Evolutionary conservation across 441 rosid genomes (phyloP).

Genomic region (Gossypium trilobum): DNA sequence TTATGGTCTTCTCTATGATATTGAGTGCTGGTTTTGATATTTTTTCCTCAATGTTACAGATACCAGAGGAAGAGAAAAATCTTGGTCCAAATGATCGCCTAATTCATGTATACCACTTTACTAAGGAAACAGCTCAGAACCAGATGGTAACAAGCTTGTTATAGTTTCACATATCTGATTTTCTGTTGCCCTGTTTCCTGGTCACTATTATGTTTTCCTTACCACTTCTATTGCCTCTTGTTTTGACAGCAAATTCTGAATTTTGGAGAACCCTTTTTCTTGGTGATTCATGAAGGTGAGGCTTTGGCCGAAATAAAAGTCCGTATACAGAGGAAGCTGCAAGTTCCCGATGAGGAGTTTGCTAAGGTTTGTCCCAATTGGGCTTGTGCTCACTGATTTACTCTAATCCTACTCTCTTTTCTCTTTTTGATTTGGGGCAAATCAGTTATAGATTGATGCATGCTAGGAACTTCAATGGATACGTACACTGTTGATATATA

Average conservation of each 20-base stretch:
- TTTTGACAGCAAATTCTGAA: slow-evolving; percentile 32
- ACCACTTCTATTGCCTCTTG: background rate
- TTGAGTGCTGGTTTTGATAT: background rate
- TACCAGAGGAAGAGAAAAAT: slow-evolving; percentile 70
- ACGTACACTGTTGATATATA: background rate
- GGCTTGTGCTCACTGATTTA: background rate
- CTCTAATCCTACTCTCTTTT: background rate
- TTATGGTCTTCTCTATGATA: background rate
- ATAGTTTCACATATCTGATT: background rate
- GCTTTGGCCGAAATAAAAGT: slow-evolving; percentile 35
- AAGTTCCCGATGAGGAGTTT: slow-evolving; percentile 44
- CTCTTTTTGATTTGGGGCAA: background rate
- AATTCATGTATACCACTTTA: slow-evolving; percentile 61
- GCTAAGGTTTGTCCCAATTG: slow-evolving; percentile 25
- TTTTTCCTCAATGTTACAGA: slow-evolving; percentile 26
- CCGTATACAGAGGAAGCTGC: slow-evolving; percentile 41
- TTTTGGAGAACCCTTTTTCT: slow-evolving; percentile 48
- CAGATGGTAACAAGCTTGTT: slow-evolving; percentile 30
- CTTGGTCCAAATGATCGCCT: slow-evolving; percentile 63
- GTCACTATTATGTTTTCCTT: background rate
- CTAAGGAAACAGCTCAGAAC: slow-evolving; percentile 55
- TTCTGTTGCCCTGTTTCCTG: background rate
- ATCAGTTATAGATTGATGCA: background rate
- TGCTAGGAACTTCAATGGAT: background rate
- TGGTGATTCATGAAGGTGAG: slow-evolving; percentile 40